phyloP scores from a whole-genome alignment of 495 filamentous ascomycete genomes.

The Bacidia rubella region DNA sequence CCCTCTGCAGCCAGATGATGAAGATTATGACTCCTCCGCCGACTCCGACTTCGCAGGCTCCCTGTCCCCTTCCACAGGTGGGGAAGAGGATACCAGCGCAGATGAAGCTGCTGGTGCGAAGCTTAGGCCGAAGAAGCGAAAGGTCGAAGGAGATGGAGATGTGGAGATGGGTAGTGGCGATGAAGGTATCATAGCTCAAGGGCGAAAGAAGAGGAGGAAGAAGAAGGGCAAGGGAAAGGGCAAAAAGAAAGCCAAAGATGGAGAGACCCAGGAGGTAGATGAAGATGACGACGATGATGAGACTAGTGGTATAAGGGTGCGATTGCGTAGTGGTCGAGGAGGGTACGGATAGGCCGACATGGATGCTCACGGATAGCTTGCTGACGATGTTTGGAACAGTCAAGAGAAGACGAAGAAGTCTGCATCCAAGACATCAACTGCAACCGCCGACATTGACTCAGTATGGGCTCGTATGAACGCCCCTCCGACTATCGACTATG shows the following conservation, averaged over 20 bases:
- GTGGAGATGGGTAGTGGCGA: conserved; percentile 52
- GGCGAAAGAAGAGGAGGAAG: conserved; percentile 40
- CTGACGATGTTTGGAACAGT: conserved; percentile 6
- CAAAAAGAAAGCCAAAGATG: conserved; percentile 23
- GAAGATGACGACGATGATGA: conserved; percentile 39
- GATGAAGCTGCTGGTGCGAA: conserved; percentile 1
- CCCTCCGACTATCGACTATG: conserved; percentile 16
- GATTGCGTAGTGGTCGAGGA: conserved; percentile 60
- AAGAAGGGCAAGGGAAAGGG: conserved; percentile 38
- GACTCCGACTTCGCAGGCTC: conserved; percentile 19
- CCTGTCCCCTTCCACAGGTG: conserved; percentile 12
- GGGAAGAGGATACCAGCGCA: conserved; percentile 9
- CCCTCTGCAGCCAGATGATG: conserved; percentile 7
- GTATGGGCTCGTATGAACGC: conserved; percentile 73
- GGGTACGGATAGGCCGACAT: conserved; percentile 32
- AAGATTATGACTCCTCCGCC: conserved; percentile 17
- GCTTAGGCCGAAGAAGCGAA: conserved; percentile 26
- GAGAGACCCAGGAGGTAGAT: conserved; percentile 42
- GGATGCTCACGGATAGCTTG: conserved; percentile 4
- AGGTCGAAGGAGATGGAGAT: conserved; percentile 21
- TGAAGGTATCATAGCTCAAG: conserved; percentile 55
- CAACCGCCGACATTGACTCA: conserved; percentile 79
- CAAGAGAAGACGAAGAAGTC: conserved; percentile 51
- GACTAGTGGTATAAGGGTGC: conserved; percentile 66
- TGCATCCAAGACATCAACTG: conserved; percentile 47